A percentile compares a stretch with the other conserved stretches of the same genome.
phyloP scores from a whole-genome alignment of 1,139 yeast species.

The Geotrichum phurueaensis region DNA sequence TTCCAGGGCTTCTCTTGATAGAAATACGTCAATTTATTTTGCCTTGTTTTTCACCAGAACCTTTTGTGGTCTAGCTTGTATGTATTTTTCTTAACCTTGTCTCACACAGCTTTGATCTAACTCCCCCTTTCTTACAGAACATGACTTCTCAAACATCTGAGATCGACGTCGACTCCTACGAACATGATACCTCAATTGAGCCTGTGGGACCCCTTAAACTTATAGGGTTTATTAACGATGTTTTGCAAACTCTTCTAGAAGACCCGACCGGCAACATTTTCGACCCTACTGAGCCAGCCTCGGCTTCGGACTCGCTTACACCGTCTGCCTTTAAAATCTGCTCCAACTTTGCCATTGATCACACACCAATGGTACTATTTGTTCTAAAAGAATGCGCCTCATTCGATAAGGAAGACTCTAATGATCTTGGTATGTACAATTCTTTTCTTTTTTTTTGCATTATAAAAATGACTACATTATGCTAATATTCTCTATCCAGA shows the following conservation, averaged over 20 bases:
- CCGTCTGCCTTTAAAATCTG: slow-evolving; percentile 14
- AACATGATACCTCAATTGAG: slow-evolving; percentile 7
- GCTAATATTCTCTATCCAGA: neutral
- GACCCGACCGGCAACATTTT: slow-evolving; percentile 15
- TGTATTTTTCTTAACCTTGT: neutral
- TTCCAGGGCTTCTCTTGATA: neutral
- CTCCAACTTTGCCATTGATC: slow-evolving; percentile 16
- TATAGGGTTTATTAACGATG: slow-evolving; percentile 15
- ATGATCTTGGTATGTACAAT: slow-evolving; percentile 2
- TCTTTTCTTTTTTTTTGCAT: neutral
- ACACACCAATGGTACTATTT: slow-evolving; percentile 16
- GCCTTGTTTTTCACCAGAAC: neutral
- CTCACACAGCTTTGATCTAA: slow-evolving; percentile 1
- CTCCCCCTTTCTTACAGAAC: neutral
- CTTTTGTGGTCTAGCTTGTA: neutral
- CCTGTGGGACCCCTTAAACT: slow-evolving; percentile 17
- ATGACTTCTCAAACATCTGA: slow-evolving; percentile 7
- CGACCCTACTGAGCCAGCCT: slow-evolving; percentile 1
- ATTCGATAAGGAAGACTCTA: neutral
- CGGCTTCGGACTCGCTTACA: neutral
- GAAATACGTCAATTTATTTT: neutral
- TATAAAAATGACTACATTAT: neutral
- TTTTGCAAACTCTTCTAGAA: slow-evolving; percentile 13
- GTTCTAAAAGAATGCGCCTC: slow-evolving; percentile 10
- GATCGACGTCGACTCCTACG: slow-evolving; percentile 4